phyloP scores from a whole-genome alignment of 2,329 filamentous ascomycete species.

The Talaromyces piceae region DNA sequence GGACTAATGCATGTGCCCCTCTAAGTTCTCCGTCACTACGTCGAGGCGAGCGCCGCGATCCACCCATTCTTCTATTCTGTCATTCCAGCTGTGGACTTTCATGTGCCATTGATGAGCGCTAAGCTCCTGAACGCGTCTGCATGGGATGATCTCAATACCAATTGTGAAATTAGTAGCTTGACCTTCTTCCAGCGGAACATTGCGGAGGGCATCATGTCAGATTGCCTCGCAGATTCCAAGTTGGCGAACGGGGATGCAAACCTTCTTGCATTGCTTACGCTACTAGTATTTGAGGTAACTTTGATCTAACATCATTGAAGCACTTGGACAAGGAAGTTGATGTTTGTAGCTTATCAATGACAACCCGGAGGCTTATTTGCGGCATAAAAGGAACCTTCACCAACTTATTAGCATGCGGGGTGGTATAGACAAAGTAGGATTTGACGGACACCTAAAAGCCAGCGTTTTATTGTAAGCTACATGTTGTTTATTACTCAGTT shows the following conservation, averaged over 20 bases:
- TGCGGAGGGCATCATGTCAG: constrained; percentile 11
- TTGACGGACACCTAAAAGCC: constrained; percentile 13
- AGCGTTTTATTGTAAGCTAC: constrained; percentile 8
- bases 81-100: constrained; percentile 8
- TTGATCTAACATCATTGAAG: not conserved
- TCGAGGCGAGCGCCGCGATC: constrained; percentile 11
- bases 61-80: constrained; percentile 16
- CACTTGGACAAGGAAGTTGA: not conserved
- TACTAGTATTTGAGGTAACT: constrained; percentile 10
- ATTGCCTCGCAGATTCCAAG: constrained; percentile 7
- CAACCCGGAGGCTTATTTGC: constrained; percentile 10
- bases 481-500: not conserved
- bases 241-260: not conserved
- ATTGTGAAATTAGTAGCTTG: constrained; percentile 12
- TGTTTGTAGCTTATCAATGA: constrained; percentile 12
- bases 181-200: constrained; percentile 14
- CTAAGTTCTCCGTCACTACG: constrained; percentile 15
- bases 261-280: constrained; percentile 1
- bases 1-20: not conserved
- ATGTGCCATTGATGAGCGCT: constrained; percentile 15
- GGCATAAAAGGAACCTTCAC: constrained; percentile 9
- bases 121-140: constrained; percentile 17
- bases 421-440: constrained; percentile 10
- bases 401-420: constrained; percentile 9
- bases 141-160: constrained; percentile 15